Percentiles rank a stretch among this genome's conserved stretches.
phyloP scores from a whole-genome alignment of 202 grass and related monocot species.

The Saccharum hybrid region DNA sequence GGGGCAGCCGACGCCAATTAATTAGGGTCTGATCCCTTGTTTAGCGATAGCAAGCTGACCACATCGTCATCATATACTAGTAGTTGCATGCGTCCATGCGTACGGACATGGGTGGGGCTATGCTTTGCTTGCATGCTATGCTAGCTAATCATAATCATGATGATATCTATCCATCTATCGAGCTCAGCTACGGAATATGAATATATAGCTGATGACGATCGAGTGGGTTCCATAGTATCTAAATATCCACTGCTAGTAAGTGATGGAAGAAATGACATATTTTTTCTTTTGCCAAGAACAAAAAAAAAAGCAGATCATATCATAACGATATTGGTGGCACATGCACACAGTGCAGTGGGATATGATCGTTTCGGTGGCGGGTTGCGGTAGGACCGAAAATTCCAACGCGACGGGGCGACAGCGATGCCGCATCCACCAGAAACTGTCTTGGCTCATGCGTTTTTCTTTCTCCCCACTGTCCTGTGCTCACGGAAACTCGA shows the following conservation, averaged over 20 bases:
- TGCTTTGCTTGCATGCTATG: not conserved
- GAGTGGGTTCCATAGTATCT: constrained; percentile 48
- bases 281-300: not conserved
- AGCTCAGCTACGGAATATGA: not conserved
- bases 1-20: constrained; percentile 45
- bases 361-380: constrained; percentile 48
- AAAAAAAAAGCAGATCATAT: not conserved
- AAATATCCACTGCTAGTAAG: not conserved
- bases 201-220: constrained; percentile 9
- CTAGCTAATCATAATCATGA: constrained; percentile 21
- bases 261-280: not conserved
- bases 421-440: constrained; percentile 52
- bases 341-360: not conserved
- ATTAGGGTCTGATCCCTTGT: constrained; percentile 33
- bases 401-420: constrained; percentile 56
- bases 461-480: not conserved
- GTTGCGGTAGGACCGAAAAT: constrained; percentile 55
- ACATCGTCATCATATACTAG: not conserved
- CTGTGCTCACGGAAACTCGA: not conserved
- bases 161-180: not conserved
- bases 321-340: not conserved
- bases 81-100: not conserved
- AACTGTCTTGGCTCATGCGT: constrained; percentile 39
- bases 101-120: constrained; percentile 27
- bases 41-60: constrained; percentile 20